A percentile compares a stretch with the other conserved stretches of the same genome.
Evolutionary conservation across 345 rosid genomes (phyloP).

Genomic region (Salix arbutifolia): DNA sequence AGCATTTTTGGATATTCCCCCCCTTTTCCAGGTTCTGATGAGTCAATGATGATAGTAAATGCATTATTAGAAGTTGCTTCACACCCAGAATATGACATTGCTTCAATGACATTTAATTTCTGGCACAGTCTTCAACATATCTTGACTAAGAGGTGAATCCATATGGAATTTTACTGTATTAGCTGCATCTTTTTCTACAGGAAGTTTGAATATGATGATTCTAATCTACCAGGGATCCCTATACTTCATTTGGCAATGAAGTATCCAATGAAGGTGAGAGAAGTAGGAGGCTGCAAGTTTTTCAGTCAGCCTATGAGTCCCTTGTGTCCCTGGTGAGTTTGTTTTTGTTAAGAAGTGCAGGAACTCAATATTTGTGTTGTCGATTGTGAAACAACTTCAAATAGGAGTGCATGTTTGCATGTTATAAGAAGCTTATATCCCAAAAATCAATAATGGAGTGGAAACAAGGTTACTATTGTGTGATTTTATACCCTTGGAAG

Average conservation of each 20-base stretch:
- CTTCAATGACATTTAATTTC: conserved; percentile 98
- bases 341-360: conserved; percentile 1
- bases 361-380: neutral
- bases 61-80: conserved; percentile 90
- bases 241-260: conserved; percentile 62
- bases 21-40: conserved; percentile 63
- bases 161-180: conserved; percentile 13
- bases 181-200: conserved; percentile 9
- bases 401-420: neutral
- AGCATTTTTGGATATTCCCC: neutral
- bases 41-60: conserved; percentile 80
- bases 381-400: neutral
- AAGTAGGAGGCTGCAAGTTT: conserved; percentile 73
- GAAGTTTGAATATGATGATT: conserved; percentile 20
- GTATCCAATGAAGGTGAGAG: conserved; percentile 74
- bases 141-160: conserved; percentile 70
- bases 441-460: neutral
- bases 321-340: conserved; percentile 86
- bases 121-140: conserved; percentile 97
- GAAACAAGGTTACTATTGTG: neutral
- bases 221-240: conserved; percentile 62
- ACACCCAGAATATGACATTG: conserved; percentile 90
- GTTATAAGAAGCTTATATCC: neutral
- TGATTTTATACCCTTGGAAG: neutral
- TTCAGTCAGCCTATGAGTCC: conserved; percentile 64